Conservation (phyloP, 257 asterid genomes). For the Mitragyna speciosa region DNA sequence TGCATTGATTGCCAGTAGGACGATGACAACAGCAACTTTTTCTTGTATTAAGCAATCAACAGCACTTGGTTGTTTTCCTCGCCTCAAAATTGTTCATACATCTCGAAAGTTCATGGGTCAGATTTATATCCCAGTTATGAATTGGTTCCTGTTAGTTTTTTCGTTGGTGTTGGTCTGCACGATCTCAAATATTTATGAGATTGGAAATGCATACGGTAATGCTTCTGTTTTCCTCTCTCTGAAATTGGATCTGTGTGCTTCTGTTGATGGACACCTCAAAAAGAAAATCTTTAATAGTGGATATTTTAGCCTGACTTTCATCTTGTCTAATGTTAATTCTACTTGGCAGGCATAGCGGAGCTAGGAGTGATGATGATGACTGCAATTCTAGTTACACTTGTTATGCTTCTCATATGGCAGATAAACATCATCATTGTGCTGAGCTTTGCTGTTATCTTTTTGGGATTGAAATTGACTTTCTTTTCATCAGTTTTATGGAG, state of each 20-base stretch:
- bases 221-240: constrained; percentile 18
- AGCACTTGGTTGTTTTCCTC: constrained; percentile 98
- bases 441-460: constrained; percentile 58
- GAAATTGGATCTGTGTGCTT: constrained; percentile 13
- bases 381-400: constrained; percentile 76
- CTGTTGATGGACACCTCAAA: not conserved
- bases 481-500: constrained; percentile 88
- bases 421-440: constrained; percentile 66
- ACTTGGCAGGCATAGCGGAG: constrained; percentile 84
- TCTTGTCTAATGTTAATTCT: constrained; percentile 34
- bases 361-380: constrained; percentile 98
- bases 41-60: constrained; percentile 93
- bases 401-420: constrained; percentile 99
- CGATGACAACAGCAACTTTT: constrained; percentile 95
- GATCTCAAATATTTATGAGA: constrained; percentile 85
- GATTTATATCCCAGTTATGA: constrained; percentile 94
- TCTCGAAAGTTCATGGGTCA: constrained; percentile 97
- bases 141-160: constrained; percentile 82
- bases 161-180: constrained; percentile 80
- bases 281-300: not conserved
- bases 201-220: constrained; percentile 99
- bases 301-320: constrained; percentile 11
- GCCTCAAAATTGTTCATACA: constrained; percentile 91
- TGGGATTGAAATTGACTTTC: constrained; percentile 84
- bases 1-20: constrained; percentile 96